These are phyloP conservation scores for Phytophthora pistaciae DNA, from an alignment of 352 stramenopile species.

Conservation along the genomic window DNA sequence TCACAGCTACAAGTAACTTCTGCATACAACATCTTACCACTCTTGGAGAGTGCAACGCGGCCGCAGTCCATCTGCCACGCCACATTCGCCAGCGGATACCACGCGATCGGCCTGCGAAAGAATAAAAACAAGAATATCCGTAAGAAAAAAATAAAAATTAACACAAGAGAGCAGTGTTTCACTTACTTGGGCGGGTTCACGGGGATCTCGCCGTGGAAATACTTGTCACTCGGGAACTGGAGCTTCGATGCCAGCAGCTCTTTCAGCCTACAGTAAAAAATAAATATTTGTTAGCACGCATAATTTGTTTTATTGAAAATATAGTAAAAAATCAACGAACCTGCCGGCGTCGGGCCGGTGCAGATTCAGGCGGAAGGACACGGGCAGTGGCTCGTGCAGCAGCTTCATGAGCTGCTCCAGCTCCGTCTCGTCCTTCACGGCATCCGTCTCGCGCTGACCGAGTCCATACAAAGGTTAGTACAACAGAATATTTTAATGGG, in stretches of 20 bases:
- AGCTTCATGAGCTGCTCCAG: conserved; percentile 74
- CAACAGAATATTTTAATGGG: not conserved
- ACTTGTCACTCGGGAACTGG: conserved; percentile 68
- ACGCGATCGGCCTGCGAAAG: conserved; percentile 61
- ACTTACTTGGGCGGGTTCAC: conserved; percentile 75
- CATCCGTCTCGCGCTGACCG: conserved; percentile 64
- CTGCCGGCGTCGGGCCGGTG: conserved; percentile 65
- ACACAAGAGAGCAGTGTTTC: not conserved
- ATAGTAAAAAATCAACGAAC: conserved; percentile 24
- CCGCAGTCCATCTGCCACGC: conserved; percentile 89
- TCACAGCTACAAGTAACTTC: no score
- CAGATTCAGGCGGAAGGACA: conserved; percentile 87
- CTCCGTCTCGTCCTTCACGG: conserved; percentile 58
- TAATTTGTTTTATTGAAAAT: not conserved
- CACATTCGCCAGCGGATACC: conserved; percentile 82
- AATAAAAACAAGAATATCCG: conserved; percentile 2
- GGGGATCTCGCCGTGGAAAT: conserved; percentile 56
- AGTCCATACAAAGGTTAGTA: not conserved
- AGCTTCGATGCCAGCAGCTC: conserved; percentile 50
- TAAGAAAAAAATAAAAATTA: not conserved
- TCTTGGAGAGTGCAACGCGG: conserved; percentile 85
- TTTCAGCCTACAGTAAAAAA: conserved; percentile 47
- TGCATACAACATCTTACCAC: conserved; percentile 44
- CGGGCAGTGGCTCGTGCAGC: conserved; percentile 78
- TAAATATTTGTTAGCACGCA: not conserved